Conservation (phyloP, 202 grass and related monocot genomes). For the Cymbopogon flexuosus region DNA sequence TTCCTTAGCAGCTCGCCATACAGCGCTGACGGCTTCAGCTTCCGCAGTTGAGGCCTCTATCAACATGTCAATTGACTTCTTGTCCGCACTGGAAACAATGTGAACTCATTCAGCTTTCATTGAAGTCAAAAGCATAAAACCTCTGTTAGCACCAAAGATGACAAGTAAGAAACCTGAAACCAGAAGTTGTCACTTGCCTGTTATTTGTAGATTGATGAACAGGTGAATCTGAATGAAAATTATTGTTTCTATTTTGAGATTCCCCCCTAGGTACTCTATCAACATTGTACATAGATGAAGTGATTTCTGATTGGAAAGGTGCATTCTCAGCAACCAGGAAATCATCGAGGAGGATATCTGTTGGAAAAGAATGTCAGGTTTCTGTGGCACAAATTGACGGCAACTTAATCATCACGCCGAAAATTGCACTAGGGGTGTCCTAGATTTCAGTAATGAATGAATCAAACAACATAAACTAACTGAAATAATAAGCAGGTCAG, state of each 20-base stretch:
- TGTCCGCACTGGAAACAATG: constrained; percentile 50
- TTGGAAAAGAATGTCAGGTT: constrained; percentile 38
- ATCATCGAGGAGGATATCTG: constrained; percentile 87
- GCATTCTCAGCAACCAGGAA: constrained; percentile 93
- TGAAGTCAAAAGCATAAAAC: constrained; percentile 1
- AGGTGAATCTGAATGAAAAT: constrained; percentile 42
- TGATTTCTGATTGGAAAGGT: constrained; percentile 68
- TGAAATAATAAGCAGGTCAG: constrained; percentile 16
- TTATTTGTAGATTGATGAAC: constrained; percentile 54
- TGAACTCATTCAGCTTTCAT: constrained; percentile 28
- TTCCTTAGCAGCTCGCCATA: constrained; percentile 86
- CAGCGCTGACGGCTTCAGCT: constrained; percentile 95
- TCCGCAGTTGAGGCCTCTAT: constrained; percentile 87
- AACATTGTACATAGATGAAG: constrained; percentile 47
- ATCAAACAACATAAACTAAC: constrained; percentile 1
- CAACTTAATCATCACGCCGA: neutral
- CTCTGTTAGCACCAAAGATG: constrained; percentile 5
- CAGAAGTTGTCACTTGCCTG: constrained; percentile 40
- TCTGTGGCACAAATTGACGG: constrained; percentile 22
- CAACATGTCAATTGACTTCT: constrained; percentile 88
- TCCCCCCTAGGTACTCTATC: constrained; percentile 49
- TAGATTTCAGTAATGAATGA: neutral
- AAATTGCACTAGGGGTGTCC: neutral
- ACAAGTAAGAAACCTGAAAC: constrained; percentile 38
- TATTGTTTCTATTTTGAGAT: constrained; percentile 44